Evolutionary conservation across 805 yeast species (phyloP).

Genomic region (Wickerhamiella occidentalis): DNA sequence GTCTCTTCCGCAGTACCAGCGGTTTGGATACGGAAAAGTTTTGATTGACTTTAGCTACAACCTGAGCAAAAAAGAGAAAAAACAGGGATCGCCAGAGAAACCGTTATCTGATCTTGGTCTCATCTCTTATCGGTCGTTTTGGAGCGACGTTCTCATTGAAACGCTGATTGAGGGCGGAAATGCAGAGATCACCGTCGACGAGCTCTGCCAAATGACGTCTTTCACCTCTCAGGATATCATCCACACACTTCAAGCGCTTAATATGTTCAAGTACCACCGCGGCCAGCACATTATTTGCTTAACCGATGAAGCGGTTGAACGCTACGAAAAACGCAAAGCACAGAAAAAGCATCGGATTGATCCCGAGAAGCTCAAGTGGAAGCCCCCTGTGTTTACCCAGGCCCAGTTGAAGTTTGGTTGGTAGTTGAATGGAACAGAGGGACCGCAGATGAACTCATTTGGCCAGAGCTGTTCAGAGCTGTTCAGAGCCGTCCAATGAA

Average conservation of each 20-base stretch:
- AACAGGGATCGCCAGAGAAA: conserved; percentile 93
- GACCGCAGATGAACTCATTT: too few relatives aligned
- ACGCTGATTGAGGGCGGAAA: conserved; percentile 52
- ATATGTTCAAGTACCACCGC: conserved; percentile 80
- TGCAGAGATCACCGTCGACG: conserved; percentile 68
- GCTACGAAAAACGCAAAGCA: conserved; percentile 57
- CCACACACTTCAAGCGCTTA: conserved; percentile 84
- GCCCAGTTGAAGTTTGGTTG: conserved; percentile 93
- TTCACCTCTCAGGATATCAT: conserved; percentile 95
- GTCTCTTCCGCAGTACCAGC: conserved; percentile 90
- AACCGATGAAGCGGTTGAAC: conserved; percentile 67
- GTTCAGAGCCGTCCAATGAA: too few relatives aligned
- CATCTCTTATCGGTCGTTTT: conserved; percentile 83
- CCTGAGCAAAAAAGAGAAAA: conserved; percentile 74
- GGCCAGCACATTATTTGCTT: conserved; percentile 88
- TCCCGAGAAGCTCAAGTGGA: conserved; percentile 68
- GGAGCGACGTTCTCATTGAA: conserved; percentile 83
- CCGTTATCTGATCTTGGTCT: conserved; percentile 93
- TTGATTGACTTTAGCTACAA: conserved; percentile 90
- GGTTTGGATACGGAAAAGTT: conserved; percentile 86
- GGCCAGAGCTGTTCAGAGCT: too few relatives aligned
- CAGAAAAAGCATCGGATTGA: conserved; percentile 68
- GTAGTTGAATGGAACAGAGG: too few relatives aligned
- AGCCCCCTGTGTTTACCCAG: conserved; percentile 88
- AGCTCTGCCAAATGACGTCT: conserved; percentile 69